A percentile compares a stretch with the other conserved stretches of the same genome.
Conservation (phyloP, 495 filamentous ascomycete genomes). For the Penicillium pulvis region DNA sequence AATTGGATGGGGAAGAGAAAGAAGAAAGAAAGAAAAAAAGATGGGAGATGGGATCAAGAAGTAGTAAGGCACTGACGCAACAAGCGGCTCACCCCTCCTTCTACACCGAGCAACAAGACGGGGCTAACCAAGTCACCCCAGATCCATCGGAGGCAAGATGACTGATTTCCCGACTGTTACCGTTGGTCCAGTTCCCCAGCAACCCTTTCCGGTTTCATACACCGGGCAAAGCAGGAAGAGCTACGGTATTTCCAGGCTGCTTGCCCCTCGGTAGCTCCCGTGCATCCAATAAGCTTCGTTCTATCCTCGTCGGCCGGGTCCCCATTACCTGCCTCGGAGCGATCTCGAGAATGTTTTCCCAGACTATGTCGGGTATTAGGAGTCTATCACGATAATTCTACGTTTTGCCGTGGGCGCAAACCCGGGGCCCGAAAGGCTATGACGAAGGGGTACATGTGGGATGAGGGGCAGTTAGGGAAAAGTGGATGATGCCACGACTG, state of each 20-base stretch:
- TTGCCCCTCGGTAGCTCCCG: slow-evolving; percentile 40
- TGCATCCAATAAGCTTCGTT: slow-evolving; percentile 35
- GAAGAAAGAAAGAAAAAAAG: slow-evolving; percentile 16
- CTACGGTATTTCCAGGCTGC: slow-evolving; percentile 40
- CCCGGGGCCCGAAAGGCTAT: slow-evolving; percentile 9
- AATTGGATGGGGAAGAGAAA: slow-evolving; percentile 22
- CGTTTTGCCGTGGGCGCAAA: neutral
- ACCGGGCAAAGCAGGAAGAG: slow-evolving; percentile 54
- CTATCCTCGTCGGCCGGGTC: slow-evolving; percentile 25
- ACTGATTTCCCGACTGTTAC: slow-evolving; percentile 38
- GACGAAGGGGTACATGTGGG: neutral
- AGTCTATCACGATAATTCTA: slow-evolving; percentile 13
- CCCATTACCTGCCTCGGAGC: slow-evolving; percentile 23
- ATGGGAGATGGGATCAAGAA: slow-evolving; percentile 16
- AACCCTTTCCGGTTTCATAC: slow-evolving; percentile 54
- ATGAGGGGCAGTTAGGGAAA: slow-evolving; percentile 6
- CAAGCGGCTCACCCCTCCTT: slow-evolving; percentile 36
- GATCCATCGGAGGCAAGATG: slow-evolving; percentile 17
- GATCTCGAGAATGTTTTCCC: slow-evolving; percentile 40
- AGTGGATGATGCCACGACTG: slow-evolving; percentile 24
- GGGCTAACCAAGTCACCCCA: slow-evolving; percentile 23
- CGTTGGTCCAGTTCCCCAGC: slow-evolving; percentile 33
- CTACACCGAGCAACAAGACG: slow-evolving; percentile 38
- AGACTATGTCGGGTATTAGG: slow-evolving; percentile 1
- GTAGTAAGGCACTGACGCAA: slow-evolving; percentile 45